Evolutionary conservation across 2,329 filamentous ascomycete species (phyloP).

Genomic region (Coleophoma cylindrospora): DNA sequence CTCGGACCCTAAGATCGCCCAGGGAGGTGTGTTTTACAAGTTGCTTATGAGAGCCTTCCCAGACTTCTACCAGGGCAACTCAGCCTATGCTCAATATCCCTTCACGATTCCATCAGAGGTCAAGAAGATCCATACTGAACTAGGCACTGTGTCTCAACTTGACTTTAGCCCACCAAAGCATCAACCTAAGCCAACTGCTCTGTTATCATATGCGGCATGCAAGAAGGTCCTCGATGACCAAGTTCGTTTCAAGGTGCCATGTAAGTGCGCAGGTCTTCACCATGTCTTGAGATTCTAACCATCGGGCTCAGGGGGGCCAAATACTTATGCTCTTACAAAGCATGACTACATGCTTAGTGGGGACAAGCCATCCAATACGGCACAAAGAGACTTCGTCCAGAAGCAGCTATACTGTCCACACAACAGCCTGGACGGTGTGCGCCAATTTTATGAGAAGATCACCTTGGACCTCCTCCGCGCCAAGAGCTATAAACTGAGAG

Average conservation of each 20-base stretch:
- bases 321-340: conserved; percentile 19
- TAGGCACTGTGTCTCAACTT: conserved; percentile 32
- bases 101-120: conserved; percentile 67
- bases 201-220: conserved; percentile 20
- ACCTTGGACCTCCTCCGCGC: conserved; percentile 54
- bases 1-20: conserved; percentile 54
- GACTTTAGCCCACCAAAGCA: conserved; percentile 19
- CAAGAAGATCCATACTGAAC: conserved; percentile 58
- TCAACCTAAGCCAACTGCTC: conserved; percentile 6
- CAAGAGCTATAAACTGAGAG: conserved; percentile 57
- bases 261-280: conserved; percentile 4
- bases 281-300: neutral
- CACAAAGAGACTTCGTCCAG: conserved; percentile 47
- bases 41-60: conserved; percentile 74
- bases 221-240: conserved; percentile 20
- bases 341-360: conserved; percentile 54
- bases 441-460: conserved; percentile 59
- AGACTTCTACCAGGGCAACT: conserved; percentile 68
- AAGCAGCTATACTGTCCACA: conserved; percentile 52
- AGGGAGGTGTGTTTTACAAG: conserved; percentile 77
- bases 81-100: conserved; percentile 63
- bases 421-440: conserved; percentile 55
- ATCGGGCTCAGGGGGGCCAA: conserved; percentile 13
- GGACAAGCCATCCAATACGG: conserved; percentile 40
- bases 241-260: conserved; percentile 23